phyloP scores from a whole-genome alignment of 2,329 filamentous ascomycete species.

The Epichloe sp. region DNA sequence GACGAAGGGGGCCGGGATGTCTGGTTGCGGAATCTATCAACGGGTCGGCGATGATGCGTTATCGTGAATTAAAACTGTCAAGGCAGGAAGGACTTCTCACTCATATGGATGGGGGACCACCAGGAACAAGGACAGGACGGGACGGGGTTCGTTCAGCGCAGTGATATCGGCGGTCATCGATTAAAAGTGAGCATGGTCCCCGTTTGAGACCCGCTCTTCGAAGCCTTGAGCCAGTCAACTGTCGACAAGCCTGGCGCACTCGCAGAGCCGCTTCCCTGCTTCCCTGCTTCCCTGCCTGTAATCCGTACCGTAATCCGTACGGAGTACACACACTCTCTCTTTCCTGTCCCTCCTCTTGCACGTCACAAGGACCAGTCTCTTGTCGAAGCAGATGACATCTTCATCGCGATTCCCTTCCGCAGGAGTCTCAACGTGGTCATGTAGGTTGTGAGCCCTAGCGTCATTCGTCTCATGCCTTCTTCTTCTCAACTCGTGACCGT shows the following conservation, averaged over 20 bases:
- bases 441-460: neutral
- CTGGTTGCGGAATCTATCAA: neutral
- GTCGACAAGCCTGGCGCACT: neutral
- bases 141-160: no score
- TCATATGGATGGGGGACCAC: no score
- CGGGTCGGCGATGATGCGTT: neutral
- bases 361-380: neutral
- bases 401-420: neutral
- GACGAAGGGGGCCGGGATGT: neutral
- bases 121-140: no score
- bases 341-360: neutral
- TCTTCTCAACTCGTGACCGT: neutral
- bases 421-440: neutral
- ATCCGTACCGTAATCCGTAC: no score
- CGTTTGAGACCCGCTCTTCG: neutral
- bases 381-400: neutral
- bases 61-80: neutral
- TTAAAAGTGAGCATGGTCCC: neutral
- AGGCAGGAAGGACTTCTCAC: no score
- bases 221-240: neutral
- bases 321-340: neutral
- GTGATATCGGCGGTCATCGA: no score
- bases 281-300: neutral
- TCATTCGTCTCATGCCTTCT: slow-evolving; percentile 3
- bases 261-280: no score